Base-by-base conservation (phyloP, 2,329 filamentous ascomycete genomes). In the Domatiomyces catenatus region DNA sequence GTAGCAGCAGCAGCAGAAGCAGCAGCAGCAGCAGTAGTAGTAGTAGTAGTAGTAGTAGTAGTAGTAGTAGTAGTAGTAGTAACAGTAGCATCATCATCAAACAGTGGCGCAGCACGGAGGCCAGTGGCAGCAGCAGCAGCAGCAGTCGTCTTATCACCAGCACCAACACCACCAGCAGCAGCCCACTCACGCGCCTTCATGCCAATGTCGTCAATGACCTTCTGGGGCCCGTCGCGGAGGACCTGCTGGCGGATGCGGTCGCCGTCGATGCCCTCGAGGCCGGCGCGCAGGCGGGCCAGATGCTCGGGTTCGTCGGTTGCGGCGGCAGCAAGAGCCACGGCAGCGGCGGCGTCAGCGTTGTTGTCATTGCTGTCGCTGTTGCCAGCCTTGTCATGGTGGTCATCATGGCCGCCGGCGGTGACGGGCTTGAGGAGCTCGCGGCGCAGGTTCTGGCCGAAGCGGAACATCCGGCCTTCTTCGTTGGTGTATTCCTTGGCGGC, bases 391-490 rank as follows among this genome's bases (percentile, higher is more conserved):
- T 10, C 43, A 8, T 24, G 7, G 8, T 24, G 15, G 8, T 47
- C 17, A 8, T 28, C 28, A 12, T 22, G 5, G 2, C 69, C 58
- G 5, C 53, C 54, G 2, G 72, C 68, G 2, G 53, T 53, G 2
- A 72, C 68, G 2, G 73, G 69, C 15, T 71, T 69, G 44, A 84
- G 67, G 39, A 84, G 72, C 52, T 82, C 78, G 43, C 80, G 77
- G 18, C 80, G 77, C 44, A 85, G 70, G 55, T 76, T 74, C 59
- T 84, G 80, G 26, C 81, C 79, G 39, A 85, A 74, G 22, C 81
- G 78, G 60, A 84, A 81, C 58, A 85, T 75, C 28, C 77, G 77
- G 28, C 81, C 82, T 73, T 86, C 82, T 67, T 86, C 82, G 45
- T 79, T 73, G 0, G 75, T 75, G 53, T 83, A 75, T 19, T 77